A percentile compares a stretch with the other conserved stretches of the same genome.
Evolutionary conservation across 108 stramenopile species (phyloP).

Genomic region (Seminavis robusta): DNA sequence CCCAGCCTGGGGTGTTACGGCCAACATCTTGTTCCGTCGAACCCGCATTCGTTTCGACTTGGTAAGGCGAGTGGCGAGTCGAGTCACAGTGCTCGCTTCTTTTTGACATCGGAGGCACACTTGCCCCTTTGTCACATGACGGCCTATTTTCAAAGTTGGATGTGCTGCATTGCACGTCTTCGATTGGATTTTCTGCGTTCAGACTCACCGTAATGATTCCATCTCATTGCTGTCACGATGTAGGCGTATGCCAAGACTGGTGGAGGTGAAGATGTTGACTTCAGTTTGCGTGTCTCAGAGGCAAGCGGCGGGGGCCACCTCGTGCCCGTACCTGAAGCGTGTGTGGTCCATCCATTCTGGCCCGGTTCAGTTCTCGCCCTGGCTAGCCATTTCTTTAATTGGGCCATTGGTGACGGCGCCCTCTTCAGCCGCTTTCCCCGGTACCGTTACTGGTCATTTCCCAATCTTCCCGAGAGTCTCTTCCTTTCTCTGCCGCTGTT

Average conservation of each 20-base stretch:
- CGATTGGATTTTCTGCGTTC: too few species aligned
- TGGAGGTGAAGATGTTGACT: conserved; percentile 64
- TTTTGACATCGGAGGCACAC: too few species aligned
- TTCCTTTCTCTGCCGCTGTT: conserved; percentile 6
- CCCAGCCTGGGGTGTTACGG: conserved; percentile 68
- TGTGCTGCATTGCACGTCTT: too few species aligned
- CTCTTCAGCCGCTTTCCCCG: conserved; percentile 37
- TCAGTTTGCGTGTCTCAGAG: conserved; percentile 14
- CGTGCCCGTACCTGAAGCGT: conserved; percentile 17
- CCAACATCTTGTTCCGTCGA: conserved; percentile 49
- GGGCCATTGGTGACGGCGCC: conserved; percentile 47
- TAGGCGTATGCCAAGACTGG: conserved; percentile 60
- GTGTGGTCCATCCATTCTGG: conserved; percentile 43
- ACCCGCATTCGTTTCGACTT: conserved; percentile 32
- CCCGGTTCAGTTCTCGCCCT: conserved; percentile 18
- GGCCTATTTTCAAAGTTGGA: too few species aligned
- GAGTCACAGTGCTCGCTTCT: too few species aligned
- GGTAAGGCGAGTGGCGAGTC: too few species aligned
- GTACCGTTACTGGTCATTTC: conserved; percentile 35
- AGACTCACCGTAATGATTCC: too few species aligned
- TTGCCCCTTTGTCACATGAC: too few species aligned
- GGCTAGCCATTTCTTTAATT: conserved; percentile 36
- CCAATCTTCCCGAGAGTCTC: conserved; percentile 32
- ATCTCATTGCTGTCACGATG: too few species aligned
- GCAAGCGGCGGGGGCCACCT: conserved; percentile 16